Evolutionary conservation across 176 grass and related monocot genomes (phyloP), one percentile per base, ranked within the genome.

Genomic region (Urochloa ruziziensis): DNA sequence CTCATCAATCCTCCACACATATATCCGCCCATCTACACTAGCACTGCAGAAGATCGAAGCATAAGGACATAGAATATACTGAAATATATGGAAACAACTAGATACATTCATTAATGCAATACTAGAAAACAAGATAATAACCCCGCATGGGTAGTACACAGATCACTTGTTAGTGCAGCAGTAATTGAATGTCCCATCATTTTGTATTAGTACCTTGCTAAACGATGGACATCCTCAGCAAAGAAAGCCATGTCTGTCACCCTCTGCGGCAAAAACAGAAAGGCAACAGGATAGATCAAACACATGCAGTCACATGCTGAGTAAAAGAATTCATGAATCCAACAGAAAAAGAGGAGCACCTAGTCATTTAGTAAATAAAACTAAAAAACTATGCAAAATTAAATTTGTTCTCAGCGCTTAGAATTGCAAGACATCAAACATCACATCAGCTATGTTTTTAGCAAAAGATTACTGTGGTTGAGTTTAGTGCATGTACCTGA

Each of bases 221-320:
- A 87, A 74, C 90, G 87, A 94, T 99, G 96, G 72, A 99, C 91
- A 51, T 99, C 96, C 73, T 99, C 96, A 67, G 96, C 96, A 92
- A 96, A 99, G 89, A 99, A 99, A 91, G 91, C 91, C 96, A 99
- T 99, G 74, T 99, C 96, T 42, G 96, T 99, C 59, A 99, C 96
- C 81, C 96, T 99, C 96, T 99, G 89, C 14, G 82, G 64, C 42
- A 85, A 83, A 83, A 83, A 88, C 46, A 78, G 51, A 49, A 71
- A 78, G 53, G 36, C 18, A 83, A 83, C 66, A 74, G 24, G 78
- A 67, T 30, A 34, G 0, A 90, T 87, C 53, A 83, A 83, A 83
- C 13, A 60, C 24, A 79, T 74, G 66, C 24, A 79, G 11, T 74
- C 65, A 5, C 23, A 35, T 71, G 51, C 23, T n/a, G 11, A 83